Conservation (phyloP, 1,284 basidiomycete species). For the Malassezia sympodialis region DNA sequence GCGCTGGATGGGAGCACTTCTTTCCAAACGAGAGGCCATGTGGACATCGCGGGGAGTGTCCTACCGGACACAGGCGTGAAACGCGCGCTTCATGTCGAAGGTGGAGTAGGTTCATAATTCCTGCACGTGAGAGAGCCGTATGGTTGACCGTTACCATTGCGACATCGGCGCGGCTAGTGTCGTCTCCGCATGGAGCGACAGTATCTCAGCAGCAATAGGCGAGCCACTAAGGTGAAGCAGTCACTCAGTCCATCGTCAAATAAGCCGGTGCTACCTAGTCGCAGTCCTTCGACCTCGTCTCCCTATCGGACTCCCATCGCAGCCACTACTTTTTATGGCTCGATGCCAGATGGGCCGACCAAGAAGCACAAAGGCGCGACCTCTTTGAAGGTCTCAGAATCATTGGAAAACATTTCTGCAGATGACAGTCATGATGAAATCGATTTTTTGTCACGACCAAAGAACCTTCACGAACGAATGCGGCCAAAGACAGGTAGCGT, state of each 20-base stretch:
- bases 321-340: slow-evolving; percentile 7
- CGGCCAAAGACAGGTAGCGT: neutral
- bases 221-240: slow-evolving; percentile 1
- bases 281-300: neutral
- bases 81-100: neutral
- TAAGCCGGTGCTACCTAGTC: slow-evolving; percentile 8
- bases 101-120: neutral
- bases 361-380: neutral
- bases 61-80: neutral
- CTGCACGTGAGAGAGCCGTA: neutral
- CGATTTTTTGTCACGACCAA: slow-evolving; percentile 2
- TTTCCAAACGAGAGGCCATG: slow-evolving; percentile 7
- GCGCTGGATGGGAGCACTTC: slow-evolving; percentile 19
- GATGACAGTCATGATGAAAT: slow-evolving; percentile 16
- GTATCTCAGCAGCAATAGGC: neutral
- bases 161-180: neutral
- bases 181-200: slow-evolving; percentile 13
- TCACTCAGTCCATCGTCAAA: neutral
- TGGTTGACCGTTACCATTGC: neutral
- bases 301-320: slow-evolving; percentile 16
- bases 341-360: neutral
- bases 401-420: neutral
- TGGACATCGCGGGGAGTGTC: slow-evolving; percentile 9
- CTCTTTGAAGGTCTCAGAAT: neutral
- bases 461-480: slow-evolving; percentile 9